phyloP scores from a whole-genome alignment of 169 alveolate species.

The Eimeria tenella region DNA sequence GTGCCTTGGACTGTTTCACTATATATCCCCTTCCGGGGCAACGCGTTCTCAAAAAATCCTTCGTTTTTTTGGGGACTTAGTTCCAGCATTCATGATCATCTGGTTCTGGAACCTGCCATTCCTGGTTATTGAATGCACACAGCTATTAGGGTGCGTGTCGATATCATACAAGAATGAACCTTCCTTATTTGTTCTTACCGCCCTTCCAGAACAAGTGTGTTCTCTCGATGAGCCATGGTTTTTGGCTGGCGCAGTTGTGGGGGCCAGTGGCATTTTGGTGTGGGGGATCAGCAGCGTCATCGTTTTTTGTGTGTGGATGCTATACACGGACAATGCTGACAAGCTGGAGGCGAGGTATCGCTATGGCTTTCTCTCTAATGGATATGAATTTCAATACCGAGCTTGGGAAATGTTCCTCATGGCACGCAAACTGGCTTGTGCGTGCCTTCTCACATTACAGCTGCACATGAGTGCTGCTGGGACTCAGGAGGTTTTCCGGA shows the following conservation, averaged over 20 bases:
- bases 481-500: constrained; percentile 78
- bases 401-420: constrained; percentile 75
- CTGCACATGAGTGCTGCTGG: constrained; percentile 72
- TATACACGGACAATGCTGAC: constrained; percentile 56
- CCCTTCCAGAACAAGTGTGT: constrained; percentile 75
- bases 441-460: constrained; percentile 68
- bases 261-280: constrained; percentile 59
- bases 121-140: constrained; percentile 76
- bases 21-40: constrained; percentile 44
- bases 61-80: constrained; percentile 71
- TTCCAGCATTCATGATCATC: constrained; percentile 78
- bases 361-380: constrained; percentile 76
- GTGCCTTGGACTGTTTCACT: constrained; percentile 77
- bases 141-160: constrained; percentile 76
- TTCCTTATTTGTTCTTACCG: constrained; percentile 58
- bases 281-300: constrained; percentile 74
- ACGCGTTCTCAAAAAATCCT: constrained; percentile 35
- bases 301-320: constrained; percentile 69
- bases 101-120: constrained; percentile 79
- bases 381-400: constrained; percentile 76
- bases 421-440: constrained; percentile 72
- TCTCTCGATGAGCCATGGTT: constrained; percentile 61
- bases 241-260: constrained; percentile 71
- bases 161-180: constrained; percentile 67
- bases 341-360: constrained; percentile 57